Evolutionary conservation across 2,329 filamentous ascomycete genomes (phyloP).

Genomic region (Rhexocercosporidium sp.): DNA sequence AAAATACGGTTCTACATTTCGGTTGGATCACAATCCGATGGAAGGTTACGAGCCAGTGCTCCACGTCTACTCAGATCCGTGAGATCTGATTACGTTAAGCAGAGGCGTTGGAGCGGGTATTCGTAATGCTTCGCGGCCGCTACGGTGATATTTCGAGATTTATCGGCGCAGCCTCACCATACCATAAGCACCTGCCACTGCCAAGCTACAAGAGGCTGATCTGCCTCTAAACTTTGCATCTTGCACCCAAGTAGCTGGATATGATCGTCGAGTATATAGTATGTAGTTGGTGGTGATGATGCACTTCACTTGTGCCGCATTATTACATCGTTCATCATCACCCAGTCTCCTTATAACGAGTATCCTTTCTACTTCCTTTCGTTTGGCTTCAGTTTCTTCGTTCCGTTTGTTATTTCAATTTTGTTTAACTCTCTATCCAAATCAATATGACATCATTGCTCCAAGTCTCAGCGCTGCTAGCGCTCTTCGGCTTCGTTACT

Average conservation of each 20-base stretch:
- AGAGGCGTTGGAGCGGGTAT: neutral
- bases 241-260: neutral
- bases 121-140: neutral
- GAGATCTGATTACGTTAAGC: neutral
- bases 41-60: neutral
- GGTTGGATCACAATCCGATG: neutral
- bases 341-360: neutral
- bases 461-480: neutral
- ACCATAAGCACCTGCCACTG: slow-evolving; percentile 4
- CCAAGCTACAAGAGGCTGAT: neutral
- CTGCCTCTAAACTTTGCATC: neutral
- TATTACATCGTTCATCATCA: neutral
- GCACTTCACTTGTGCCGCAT: neutral
- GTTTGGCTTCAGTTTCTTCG: neutral
- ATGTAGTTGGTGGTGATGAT: neutral
- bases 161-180: neutral
- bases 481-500: neutral
- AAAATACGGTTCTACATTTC: neutral
- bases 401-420: too few species aligned
- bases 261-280: neutral
- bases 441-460: neutral
- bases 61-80: neutral
- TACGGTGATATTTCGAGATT: neutral
- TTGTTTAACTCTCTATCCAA: neutral
- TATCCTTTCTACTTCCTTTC: neutral